Conservation (phyloP, 169 alveolate genomes). For the Plasmodium ovale region DNA sequence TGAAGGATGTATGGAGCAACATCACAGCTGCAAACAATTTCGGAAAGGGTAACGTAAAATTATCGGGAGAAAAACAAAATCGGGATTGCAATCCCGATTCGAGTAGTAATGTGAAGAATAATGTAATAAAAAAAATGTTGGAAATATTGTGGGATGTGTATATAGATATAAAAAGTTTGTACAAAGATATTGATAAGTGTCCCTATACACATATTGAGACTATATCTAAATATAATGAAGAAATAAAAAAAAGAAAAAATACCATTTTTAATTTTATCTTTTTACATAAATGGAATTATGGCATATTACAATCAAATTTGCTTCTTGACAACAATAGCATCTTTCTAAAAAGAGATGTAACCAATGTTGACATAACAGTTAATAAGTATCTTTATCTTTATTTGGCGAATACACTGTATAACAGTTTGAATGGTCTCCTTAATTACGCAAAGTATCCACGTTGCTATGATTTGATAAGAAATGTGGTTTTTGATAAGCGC, state of each 20-base stretch:
- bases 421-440: background rate
- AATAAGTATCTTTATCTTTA: conserved; percentile 42
- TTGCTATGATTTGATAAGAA: conserved; percentile 7
- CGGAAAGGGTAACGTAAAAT: background rate
- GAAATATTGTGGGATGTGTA: conserved; percentile 73
- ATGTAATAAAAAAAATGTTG: conserved; percentile 37
- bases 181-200: conserved; percentile 67
- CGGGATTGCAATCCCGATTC: background rate
- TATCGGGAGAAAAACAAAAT: background rate
- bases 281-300: conserved; percentile 13
- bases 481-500: conserved; percentile 3
- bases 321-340: conserved; percentile 20
- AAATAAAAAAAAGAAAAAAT: conserved; percentile 51
- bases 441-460: background rate
- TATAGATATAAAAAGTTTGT: conserved; percentile 58
- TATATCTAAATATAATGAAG: conserved; percentile 65
- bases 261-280: conserved; percentile 27
- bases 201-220: conserved; percentile 72
- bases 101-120: background rate
- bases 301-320: background rate
- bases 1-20: background rate
- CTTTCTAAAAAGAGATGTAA: conserved; percentile 32
- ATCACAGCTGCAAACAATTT: background rate
- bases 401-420: conserved; percentile 21
- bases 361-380: conserved; percentile 35